phyloP scores from a whole-genome alignment of 1,284 basidiomycete genomes.

The Cryptococcus sp. region DNA sequence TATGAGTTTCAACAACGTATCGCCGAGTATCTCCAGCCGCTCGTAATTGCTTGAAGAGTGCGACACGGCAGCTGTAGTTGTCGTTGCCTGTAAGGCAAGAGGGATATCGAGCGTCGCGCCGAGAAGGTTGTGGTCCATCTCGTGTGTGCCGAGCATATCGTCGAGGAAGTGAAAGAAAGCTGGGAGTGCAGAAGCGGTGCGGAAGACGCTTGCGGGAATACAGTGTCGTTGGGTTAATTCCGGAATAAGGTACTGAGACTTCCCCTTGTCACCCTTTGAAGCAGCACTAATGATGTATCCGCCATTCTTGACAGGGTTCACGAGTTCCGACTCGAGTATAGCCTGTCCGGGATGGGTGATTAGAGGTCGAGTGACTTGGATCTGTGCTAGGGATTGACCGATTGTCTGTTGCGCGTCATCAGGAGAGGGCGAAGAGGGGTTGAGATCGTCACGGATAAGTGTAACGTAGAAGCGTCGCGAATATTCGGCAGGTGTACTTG shows the following conservation, averaged over 20 bases:
- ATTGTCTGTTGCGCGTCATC: slow-evolving; percentile 11
- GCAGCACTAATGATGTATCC: slow-evolving; percentile 20
- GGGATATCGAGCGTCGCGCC: slow-evolving; percentile 8
- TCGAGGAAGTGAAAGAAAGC: slow-evolving; percentile 26
- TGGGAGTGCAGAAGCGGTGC: slow-evolving; percentile 30
- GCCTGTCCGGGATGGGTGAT: slow-evolving; percentile 20
- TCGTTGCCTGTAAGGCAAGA: slow-evolving; percentile 33
- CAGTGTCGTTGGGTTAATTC: slow-evolving; percentile 27
- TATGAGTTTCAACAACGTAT: slow-evolving; percentile 41
- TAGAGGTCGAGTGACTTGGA: neutral
- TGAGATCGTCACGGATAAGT: slow-evolving; percentile 28
- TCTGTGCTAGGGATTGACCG: neutral
- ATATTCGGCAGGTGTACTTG: slow-evolving; percentile 26
- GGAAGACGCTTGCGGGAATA: slow-evolving; percentile 28
- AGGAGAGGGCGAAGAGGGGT: slow-evolving; percentile 29
- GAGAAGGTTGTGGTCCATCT: slow-evolving; percentile 25
- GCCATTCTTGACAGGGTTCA: slow-evolving; percentile 18
- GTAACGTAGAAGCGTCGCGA: slow-evolving; percentile 24
- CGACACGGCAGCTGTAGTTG: slow-evolving; percentile 13
- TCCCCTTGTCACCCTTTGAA: neutral
- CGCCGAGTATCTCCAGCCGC: slow-evolving; percentile 47
- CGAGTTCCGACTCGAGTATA: slow-evolving; percentile 23
- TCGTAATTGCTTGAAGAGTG: slow-evolving; percentile 29
- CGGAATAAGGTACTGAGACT: slow-evolving; percentile 19
- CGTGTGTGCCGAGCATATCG: slow-evolving; percentile 28